Percentiles rank a stretch among this genome's conserved stretches.
phyloP scores from a whole-genome alignment of 2,329 filamentous ascomycete species.

The Leptodontidium sp. region DNA sequence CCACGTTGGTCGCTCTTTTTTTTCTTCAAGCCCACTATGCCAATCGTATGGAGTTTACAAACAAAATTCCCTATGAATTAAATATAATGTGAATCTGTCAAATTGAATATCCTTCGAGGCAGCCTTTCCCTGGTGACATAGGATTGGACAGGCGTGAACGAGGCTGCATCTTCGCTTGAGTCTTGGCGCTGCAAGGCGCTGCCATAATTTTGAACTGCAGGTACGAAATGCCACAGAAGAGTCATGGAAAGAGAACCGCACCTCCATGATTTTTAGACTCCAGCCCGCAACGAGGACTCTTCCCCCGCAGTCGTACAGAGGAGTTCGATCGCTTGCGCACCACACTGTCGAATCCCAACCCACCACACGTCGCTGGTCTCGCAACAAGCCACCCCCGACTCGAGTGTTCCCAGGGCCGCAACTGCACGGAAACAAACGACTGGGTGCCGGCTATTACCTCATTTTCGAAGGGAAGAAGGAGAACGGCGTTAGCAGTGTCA shows the following conservation, averaged over 20 bases:
- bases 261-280: conserved; percentile 19
- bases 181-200: conserved; percentile 23
- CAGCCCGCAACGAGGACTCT: conserved; percentile 1
- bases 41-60: no score
- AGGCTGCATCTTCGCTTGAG: conserved; percentile 14
- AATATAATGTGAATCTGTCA: no score
- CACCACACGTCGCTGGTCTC: neutral
- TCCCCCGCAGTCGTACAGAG: neutral
- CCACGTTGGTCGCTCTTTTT: no score
- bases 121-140: neutral
- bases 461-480: conserved; percentile 23
- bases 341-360: neutral
- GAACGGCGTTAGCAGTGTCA: conserved; percentile 20
- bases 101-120: neutral
- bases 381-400: conserved; percentile 7
- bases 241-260: neutral
- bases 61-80: no score
- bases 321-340: conserved; percentile 7
- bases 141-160: conserved; percentile 4
- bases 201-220: conserved; percentile 15
- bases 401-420: conserved; percentile 30
- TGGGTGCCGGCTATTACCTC: conserved; percentile 22
- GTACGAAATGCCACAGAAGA: neutral
- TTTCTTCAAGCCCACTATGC: no score
- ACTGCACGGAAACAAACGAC: neutral